These are phyloP conservation scores for Acanthochlamys bracteata DNA, from an alignment of 106 monocot genomes.

Conservation along the genomic window DNA sequence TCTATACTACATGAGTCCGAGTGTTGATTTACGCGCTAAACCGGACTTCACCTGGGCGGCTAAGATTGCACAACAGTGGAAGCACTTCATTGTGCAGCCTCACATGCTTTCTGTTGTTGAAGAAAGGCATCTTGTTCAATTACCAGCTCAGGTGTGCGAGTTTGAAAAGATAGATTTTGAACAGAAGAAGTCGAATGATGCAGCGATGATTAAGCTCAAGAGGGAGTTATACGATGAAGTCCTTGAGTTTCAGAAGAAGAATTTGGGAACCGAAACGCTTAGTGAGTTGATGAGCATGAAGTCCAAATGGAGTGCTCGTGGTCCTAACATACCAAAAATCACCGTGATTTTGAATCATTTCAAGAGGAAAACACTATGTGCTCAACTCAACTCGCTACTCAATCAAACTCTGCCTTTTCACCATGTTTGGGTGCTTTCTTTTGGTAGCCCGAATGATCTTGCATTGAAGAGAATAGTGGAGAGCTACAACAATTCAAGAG, in stretches of 20 bases:
- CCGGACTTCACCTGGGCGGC: conserved; percentile 88
- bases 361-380: conserved; percentile 91
- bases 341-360: conserved; percentile 95
- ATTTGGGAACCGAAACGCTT: conserved; percentile 57
- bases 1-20: conserved; percentile 97
- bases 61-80: conserved; percentile 73
- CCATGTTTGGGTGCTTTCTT: conserved; percentile 90
- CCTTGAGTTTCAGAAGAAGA: conserved; percentile 52
- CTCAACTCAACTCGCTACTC: conserved; percentile 78
- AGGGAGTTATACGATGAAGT: conserved; percentile 77
- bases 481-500: conserved; percentile 81
- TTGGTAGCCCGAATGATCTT: conserved; percentile 87
- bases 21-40: conserved; percentile 64
- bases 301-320: conserved; percentile 51
- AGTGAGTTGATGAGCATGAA: conserved; percentile 66
- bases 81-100: conserved; percentile 54
- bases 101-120: conserved; percentile 25
- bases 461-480: conserved; percentile 58
- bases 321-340: conserved; percentile 49
- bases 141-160: conserved; percentile 66
- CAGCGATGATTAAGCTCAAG: conserved; percentile 74
- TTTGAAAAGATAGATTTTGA: conserved; percentile 71
- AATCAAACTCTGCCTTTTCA: conserved; percentile 92
- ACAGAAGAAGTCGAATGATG: conserved; percentile 91
- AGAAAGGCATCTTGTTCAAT: conserved; percentile 11